These are phyloP conservation scores for Murraya paniculata DNA, from an alignment of 345 rosid species.

Conservation along the genomic window DNA sequence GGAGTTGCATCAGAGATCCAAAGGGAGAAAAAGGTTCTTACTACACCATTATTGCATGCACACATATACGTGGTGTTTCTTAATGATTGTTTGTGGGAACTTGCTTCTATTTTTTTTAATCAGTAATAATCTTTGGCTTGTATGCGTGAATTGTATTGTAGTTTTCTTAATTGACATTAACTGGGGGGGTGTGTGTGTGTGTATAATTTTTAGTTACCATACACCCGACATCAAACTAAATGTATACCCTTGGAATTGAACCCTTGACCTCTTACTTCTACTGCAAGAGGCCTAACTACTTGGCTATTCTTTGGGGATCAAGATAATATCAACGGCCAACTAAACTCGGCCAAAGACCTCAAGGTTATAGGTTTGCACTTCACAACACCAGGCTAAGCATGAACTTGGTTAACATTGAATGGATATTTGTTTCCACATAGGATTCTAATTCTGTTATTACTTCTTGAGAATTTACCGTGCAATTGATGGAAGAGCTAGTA, in stretches of 20 bases:
- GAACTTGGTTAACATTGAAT: not conserved
- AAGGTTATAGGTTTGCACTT: not conserved
- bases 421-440: not conserved
- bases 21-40: constrained; percentile 81
- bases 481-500: not conserved
- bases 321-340: not conserved
- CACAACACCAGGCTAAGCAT: not conserved
- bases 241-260: not conserved
- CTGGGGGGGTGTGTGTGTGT: not conserved
- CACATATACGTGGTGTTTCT: not conserved
- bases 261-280: not conserved
- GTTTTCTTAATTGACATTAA: not conserved
- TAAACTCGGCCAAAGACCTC: not conserved
- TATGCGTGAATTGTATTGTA: not conserved
- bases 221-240: not conserved
- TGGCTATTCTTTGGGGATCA: not conserved
- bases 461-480: not conserved
- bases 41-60: not conserved
- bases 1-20: constrained; percentile 92
- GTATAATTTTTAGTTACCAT: too few relatives aligned
- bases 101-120: not conserved
- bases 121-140: not conserved
- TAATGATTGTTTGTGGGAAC: not conserved
- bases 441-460: not conserved
- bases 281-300: not conserved